Percentiles rank a stretch among this genome's conserved stretches.
These are phyloP conservation scores for Malbranchea zuffiana DNA, from an alignment of 2,329 filamentous ascomycete genomes.

Conservation along the genomic window DNA sequence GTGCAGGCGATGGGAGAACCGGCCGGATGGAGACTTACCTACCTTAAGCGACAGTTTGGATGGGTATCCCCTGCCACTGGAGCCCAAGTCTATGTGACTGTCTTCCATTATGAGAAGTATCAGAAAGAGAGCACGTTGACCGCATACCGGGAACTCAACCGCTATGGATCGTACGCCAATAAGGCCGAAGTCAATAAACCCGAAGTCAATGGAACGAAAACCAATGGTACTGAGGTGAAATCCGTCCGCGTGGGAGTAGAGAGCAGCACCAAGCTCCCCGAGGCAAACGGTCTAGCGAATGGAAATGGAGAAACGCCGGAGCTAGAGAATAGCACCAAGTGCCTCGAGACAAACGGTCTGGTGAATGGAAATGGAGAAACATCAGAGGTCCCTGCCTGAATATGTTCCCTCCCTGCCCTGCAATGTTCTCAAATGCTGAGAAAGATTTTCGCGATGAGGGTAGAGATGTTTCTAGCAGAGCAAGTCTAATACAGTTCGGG, in stretches of 20 bases:
- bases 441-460: too few species aligned
- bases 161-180: neutral
- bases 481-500: too few species aligned
- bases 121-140: constrained; percentile 1
- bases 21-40: constrained; percentile 5
- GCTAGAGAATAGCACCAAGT: neutral
- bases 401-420: too few species aligned
- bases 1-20: constrained; percentile 7
- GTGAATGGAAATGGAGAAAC: neutral
- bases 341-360: neutral
- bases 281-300: neutral
- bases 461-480: too few species aligned
- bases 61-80: constrained; percentile 9
- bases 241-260: neutral
- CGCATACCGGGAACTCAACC: neutral
- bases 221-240: neutral
- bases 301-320: neutral
- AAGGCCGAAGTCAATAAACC: neutral
- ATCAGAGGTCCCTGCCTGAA: too few species aligned
- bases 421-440: too few species aligned
- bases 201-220: neutral
- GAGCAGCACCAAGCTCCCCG: neutral
- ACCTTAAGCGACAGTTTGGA: constrained; percentile 8
- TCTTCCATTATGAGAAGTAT: constrained; percentile 9
- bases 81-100: constrained; percentile 5